These are phyloP conservation scores for Ogataea methylovora DNA, from an alignment of 805 yeast genomes.

Conservation along the genomic window DNA sequence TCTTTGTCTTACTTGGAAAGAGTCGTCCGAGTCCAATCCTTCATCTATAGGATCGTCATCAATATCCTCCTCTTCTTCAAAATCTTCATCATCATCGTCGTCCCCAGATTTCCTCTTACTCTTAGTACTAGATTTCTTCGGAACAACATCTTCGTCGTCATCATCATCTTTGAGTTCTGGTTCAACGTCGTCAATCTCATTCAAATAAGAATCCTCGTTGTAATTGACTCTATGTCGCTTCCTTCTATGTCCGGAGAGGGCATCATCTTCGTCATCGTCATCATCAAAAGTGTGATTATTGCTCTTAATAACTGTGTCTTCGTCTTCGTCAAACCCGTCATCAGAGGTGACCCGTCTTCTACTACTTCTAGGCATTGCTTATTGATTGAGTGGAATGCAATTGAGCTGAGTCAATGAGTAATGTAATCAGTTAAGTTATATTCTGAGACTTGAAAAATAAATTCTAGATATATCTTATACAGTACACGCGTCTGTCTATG, in stretches of 20 bases:
- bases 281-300: conserved; percentile 1
- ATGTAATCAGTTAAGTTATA: background rate
- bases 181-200: conserved; percentile 12
- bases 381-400: too few species aligned
- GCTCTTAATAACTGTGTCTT: background rate
- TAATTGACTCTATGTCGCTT: conserved; percentile 24
- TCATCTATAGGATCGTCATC: conserved; percentile 15
- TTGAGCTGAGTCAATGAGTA: background rate
- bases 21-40: conserved; percentile 12
- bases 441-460: too few species aligned
- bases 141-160: conserved; percentile 12
- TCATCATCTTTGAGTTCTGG: conserved; percentile 12
- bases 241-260: conserved; percentile 17
- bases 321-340: conserved; percentile 1
- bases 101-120: conserved; percentile 22
- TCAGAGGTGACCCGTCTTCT: background rate
- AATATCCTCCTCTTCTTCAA: conserved; percentile 10
- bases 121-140: conserved; percentile 10
- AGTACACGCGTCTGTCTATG: too few species aligned
- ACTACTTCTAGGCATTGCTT: background rate
- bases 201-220: conserved; percentile 23
- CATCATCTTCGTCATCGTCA: conserved; percentile 16
- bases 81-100: conserved; percentile 21
- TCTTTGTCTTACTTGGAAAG: conserved; percentile 12
- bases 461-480: too few species aligned